Base-by-base conservation (phyloP, 441 rosid species). In the Eutrema salsugineum region DNA sequence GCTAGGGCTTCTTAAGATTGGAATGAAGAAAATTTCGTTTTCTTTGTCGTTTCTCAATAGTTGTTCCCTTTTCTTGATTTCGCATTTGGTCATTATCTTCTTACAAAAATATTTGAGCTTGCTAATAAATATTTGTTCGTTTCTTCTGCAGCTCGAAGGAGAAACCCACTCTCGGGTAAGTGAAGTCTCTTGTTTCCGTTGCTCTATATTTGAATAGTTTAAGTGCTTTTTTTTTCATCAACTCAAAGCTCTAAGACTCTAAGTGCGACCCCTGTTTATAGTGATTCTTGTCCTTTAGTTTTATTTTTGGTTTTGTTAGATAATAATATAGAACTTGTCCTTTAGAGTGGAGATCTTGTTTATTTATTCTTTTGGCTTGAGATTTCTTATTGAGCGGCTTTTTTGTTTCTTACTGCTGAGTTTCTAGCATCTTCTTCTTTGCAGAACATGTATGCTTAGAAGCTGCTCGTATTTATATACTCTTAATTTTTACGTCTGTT, bases 91-190 rank as follows among this genome's bases (percentile, higher is more conserved):
- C 2, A 24, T 24, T 24, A 24, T 24, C 27, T 24, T 4, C 27
- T 24, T 3, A 3, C n/a, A 24, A 24, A 24, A 24, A 10, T 17
- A 30, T 24, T 8, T 1, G n/a, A 1, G 8, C 6, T 36, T 32
- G 11, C 63, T 71, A 71, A 62, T 32, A 11, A 63, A 1, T 19
- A n/a, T 22, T 62, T 8, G 35, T 33, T 20, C 15, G 43, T 54
- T 60, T 60, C n/a, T 60, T 9, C 1, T 77, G 83, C 96, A 94
- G 99, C 99, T 91, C 99, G 84, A 94, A 87, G 99, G 99, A 94
- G 97, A 94, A 82, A 88, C 99, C 99, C 97, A 88, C 97, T 90
- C 99, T 94, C 69, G 99, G 99, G 99, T 94, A 83, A 76, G 91
- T 65, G 17, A 35, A 36, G 5, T 6, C 5, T 16, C 10, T 40